phyloP scores from a whole-genome alignment of 257 asterid species.

The Nicotiana tomentosiformis region DNA sequence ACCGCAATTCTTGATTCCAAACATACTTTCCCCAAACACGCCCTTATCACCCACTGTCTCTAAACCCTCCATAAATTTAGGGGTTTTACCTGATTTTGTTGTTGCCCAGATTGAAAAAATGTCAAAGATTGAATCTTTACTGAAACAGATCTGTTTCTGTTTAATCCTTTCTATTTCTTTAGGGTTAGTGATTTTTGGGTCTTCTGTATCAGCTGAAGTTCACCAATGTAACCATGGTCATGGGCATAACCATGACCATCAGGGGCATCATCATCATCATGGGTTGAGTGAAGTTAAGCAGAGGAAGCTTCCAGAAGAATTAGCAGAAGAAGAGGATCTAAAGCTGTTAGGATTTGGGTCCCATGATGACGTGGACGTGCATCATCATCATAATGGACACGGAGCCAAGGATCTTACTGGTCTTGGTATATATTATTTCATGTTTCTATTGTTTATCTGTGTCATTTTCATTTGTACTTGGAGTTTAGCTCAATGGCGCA shows the following conservation, averaged over 20 bases:
- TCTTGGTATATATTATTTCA: constrained; percentile 34
- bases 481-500: not conserved
- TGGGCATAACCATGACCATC: constrained; percentile 19
- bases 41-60: not conserved
- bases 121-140: not conserved
- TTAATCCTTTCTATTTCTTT: not conserved
- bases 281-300: constrained; percentile 19
- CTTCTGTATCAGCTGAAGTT: not conserved
- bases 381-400: constrained; percentile 26
- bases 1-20: constrained; percentile 31
- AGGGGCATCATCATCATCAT: constrained; percentile 22
- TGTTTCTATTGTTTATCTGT: not conserved
- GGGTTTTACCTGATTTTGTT: not conserved
- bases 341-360: constrained; percentile 48
- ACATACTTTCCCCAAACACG: constrained; percentile 28
- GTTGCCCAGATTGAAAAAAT: not conserved
- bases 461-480: not conserved
- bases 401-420: constrained; percentile 50
- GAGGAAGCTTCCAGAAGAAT: constrained; percentile 68
- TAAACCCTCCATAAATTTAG: not conserved
- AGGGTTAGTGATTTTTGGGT: not conserved
- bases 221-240: constrained; percentile 65
- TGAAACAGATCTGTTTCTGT: constrained; percentile 16
- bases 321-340: constrained; percentile 95
- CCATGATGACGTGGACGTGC: constrained; percentile 7